phyloP scores from a whole-genome alignment of 2,329 filamentous ascomycete species.

The Coleophoma crateriformis region DNA sequence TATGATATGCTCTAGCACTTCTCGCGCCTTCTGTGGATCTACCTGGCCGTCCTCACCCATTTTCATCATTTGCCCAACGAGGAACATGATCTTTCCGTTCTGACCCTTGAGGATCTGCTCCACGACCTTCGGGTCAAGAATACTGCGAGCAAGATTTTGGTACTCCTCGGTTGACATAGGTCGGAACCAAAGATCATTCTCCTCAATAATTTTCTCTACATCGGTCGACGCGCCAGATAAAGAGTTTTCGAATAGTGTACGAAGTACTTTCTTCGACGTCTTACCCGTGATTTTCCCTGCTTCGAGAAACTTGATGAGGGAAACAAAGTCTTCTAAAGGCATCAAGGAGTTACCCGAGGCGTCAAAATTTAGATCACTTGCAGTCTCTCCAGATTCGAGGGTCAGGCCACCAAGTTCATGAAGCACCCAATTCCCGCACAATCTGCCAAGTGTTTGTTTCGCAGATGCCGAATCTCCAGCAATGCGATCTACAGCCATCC shows the following conservation, averaged over 20 bases:
- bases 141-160: constrained; percentile 41
- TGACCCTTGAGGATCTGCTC: constrained; percentile 55
- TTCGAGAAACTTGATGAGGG: constrained; percentile 37
- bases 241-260: constrained; percentile 38
- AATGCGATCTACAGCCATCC: constrained; percentile 50
- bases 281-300: constrained; percentile 41
- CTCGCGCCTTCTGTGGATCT: constrained; percentile 53
- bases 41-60: constrained; percentile 54
- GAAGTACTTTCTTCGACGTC: constrained; percentile 55
- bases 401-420: constrained; percentile 70
- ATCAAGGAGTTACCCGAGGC: constrained; percentile 19
- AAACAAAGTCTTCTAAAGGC: constrained; percentile 27
- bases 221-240: constrained; percentile 32
- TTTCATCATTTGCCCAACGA: constrained; percentile 65
- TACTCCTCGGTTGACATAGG: constrained; percentile 53
- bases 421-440: constrained; percentile 62
- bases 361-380: constrained; percentile 18
- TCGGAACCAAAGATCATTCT: constrained; percentile 47
- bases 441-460: constrained; percentile 30
- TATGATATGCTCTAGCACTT: constrained; percentile 44
- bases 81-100: constrained; percentile 60
- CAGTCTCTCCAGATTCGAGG: constrained; percentile 32
- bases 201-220: constrained; percentile 47
- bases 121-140: constrained; percentile 53
- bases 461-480: not conserved